These are phyloP conservation scores for Aspergillus steynii DNA, from an alignment of 495 filamentous ascomycete genomes.

Conservation along the genomic window DNA sequence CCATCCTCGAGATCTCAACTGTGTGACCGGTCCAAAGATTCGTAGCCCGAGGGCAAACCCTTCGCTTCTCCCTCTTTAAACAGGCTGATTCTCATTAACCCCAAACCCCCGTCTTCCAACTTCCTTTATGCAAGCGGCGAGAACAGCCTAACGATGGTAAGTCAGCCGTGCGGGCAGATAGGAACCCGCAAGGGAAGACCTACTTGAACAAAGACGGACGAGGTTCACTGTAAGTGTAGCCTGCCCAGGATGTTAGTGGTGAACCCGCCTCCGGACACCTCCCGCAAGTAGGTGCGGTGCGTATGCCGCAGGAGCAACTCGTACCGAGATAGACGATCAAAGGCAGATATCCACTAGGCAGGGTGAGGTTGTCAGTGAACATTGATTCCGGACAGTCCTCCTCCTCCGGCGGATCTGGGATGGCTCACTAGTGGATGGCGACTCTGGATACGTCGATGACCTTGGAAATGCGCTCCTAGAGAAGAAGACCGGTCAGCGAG, in stretches of 20 bases:
- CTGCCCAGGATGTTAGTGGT: slow-evolving; percentile 44
- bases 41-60: neutral
- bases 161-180: neutral
- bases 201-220: slow-evolving; percentile 93
- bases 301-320: slow-evolving; percentile 18
- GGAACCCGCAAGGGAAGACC: neutral
- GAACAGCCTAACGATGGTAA: slow-evolving; percentile 54
- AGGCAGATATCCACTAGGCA: slow-evolving; percentile 84
- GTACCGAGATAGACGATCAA: slow-evolving; percentile 96
- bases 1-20: neutral
- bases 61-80: neutral
- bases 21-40: neutral
- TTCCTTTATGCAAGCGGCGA: slow-evolving; percentile 60
- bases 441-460: slow-evolving; percentile 92
- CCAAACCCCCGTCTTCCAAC: neutral
- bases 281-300: neutral
- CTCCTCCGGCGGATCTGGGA: slow-evolving; percentile 2
- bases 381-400: slow-evolving; percentile 10
- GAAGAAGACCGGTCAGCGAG: slow-evolving; percentile 5
- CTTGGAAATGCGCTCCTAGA: slow-evolving; percentile 92
- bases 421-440: slow-evolving; percentile 87
- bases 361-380: slow-evolving; percentile 32
- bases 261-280: slow-evolving; percentile 1
- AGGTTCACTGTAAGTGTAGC: slow-evolving; percentile 91
- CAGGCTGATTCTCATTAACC: neutral